phyloP scores from a whole-genome alignment of 2,329 filamentous ascomycete genomes.

The Pezizomycotina sp. region DNA sequence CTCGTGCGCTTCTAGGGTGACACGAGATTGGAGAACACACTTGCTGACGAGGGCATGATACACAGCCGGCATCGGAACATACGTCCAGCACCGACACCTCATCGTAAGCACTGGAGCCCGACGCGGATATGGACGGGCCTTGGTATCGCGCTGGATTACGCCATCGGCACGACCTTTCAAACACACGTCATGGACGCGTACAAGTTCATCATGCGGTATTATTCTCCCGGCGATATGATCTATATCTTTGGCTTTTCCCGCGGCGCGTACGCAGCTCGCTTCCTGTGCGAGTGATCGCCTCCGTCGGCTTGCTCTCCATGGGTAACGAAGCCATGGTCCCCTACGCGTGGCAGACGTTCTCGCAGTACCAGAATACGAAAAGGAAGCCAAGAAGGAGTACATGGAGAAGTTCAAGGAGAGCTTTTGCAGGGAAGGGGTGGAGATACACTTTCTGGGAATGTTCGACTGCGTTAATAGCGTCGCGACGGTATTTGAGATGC shows the following conservation, averaged over 20 bases:
- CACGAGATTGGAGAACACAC: accelerated
- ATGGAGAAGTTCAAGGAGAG: conserved; percentile 32
- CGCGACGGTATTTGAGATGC: conserved; percentile 26
- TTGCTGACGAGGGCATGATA: conserved; percentile 3
- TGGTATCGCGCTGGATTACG: conserved; percentile 32
- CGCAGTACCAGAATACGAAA: conserved; percentile 24
- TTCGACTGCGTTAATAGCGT: conserved; percentile 41
- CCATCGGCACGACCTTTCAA: conserved; percentile 35
- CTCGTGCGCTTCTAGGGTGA: too few relatives aligned
- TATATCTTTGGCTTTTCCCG: conserved; percentile 41
- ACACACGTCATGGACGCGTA: conserved; percentile 39
- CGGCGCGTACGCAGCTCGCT: conserved; percentile 39
- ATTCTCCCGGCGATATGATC: conserved; percentile 35
- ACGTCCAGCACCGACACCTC: conserved; percentile 33
- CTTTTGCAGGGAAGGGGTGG: conserved; percentile 33
- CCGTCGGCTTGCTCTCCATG: conserved; percentile 35
- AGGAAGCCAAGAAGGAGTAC: conserved; percentile 23
- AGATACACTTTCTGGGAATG: conserved; percentile 38
- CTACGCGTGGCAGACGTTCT: conserved; percentile 33
- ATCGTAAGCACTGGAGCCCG: too few relatives aligned
- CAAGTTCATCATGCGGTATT: conserved; percentile 40
- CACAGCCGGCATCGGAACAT: conserved; percentile 37
- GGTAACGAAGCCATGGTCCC: conserved; percentile 40
- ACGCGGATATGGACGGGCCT: too few relatives aligned
- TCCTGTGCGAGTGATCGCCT: conserved; percentile 38